A percentile compares a stretch with the other conserved stretches of the same genome.
phyloP scores from a whole-genome alignment of 2,329 filamentous ascomycete species.

The Fusarium longipes region DNA sequence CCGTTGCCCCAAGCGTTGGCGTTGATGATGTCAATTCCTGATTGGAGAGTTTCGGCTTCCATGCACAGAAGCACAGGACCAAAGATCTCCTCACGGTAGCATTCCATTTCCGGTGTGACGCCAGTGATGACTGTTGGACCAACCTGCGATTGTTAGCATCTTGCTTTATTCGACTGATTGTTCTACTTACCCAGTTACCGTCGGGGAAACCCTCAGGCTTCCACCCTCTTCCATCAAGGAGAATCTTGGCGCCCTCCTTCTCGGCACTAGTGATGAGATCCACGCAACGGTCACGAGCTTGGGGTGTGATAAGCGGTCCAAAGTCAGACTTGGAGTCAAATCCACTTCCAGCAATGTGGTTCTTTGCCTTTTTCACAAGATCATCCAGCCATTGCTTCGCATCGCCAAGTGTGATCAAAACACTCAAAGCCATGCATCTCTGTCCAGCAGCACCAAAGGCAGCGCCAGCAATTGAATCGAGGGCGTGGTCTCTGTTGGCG shows the following conservation, averaged over 20 bases:
- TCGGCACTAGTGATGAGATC: constrained; percentile 77
- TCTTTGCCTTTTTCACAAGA: constrained; percentile 76
- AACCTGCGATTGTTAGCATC: constrained; percentile 50
- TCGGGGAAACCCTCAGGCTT: constrained; percentile 77
- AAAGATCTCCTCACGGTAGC: constrained; percentile 85
- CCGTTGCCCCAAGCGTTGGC: constrained; percentile 85
- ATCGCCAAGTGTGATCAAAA: constrained; percentile 78
- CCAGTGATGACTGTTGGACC: constrained; percentile 82
- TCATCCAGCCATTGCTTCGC: constrained; percentile 81
- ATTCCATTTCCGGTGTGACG: constrained; percentile 79
- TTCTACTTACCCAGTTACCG: constrained; percentile 64
- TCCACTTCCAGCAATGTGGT: constrained; percentile 76
- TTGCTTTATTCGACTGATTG: accelerated
- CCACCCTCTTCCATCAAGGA: constrained; percentile 79
- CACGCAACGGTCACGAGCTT: constrained; percentile 79
- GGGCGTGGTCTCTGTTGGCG: constrained; percentile 82
- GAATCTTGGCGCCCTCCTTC: constrained; percentile 78
- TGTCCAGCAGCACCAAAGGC: constrained; percentile 85
- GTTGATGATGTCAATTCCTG: constrained; percentile 82
- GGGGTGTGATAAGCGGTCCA: constrained; percentile 79
- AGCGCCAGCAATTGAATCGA: constrained; percentile 82
- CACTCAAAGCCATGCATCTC: constrained; percentile 83
- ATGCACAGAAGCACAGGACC: constrained; percentile 82
- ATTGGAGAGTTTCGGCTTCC: constrained; percentile 77
- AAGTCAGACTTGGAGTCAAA: constrained; percentile 81